Evolutionary conservation across 225 moss, liverwort and hornwort genomes (phyloP).

Genomic region (Antitrichia curtipendula): DNA sequence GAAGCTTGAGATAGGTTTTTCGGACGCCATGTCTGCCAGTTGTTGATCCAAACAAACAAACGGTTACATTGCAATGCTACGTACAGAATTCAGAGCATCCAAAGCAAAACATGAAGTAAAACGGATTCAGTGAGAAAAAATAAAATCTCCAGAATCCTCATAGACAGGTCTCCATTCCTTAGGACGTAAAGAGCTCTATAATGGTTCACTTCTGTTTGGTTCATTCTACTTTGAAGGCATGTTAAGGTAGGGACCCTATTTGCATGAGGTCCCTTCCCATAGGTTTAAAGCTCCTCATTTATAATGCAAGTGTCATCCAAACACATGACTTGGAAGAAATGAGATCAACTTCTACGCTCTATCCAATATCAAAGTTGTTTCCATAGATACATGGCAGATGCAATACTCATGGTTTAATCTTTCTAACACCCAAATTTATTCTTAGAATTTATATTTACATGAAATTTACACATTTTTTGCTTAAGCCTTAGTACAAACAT

Average conservation of each 20-base stretch:
- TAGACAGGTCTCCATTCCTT: not conserved
- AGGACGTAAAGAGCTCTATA: not conserved
- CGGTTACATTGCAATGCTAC: not conserved
- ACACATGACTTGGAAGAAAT: not conserved
- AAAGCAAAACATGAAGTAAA: not conserved
- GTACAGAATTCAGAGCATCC: not conserved
- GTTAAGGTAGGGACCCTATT: not conserved
- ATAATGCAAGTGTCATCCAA: not conserved
- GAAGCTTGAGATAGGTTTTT: constrained; percentile 33
- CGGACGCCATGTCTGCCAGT: constrained; percentile 14
- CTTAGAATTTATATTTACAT: not conserved
- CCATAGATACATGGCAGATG: not conserved
- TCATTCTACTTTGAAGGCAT: not conserved
- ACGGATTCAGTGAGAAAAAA: not conserved
- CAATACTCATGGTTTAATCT: not conserved
- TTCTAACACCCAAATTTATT: not conserved
- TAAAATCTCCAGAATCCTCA: not conserved
- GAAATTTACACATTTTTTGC: not conserved
- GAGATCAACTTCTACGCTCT: not conserved
- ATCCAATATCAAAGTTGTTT: not conserved
- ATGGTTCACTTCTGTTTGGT: not conserved
- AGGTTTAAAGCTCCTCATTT: not conserved
- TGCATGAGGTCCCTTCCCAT: not conserved
- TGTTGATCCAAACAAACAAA: not conserved
- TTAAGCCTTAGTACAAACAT: not conserved